A percentile compares a stretch with the other conserved stretches of the same genome.
phyloP scores from a whole-genome alignment of 2,329 filamentous ascomycete species.

The Colletotrichum tropicicola region DNA sequence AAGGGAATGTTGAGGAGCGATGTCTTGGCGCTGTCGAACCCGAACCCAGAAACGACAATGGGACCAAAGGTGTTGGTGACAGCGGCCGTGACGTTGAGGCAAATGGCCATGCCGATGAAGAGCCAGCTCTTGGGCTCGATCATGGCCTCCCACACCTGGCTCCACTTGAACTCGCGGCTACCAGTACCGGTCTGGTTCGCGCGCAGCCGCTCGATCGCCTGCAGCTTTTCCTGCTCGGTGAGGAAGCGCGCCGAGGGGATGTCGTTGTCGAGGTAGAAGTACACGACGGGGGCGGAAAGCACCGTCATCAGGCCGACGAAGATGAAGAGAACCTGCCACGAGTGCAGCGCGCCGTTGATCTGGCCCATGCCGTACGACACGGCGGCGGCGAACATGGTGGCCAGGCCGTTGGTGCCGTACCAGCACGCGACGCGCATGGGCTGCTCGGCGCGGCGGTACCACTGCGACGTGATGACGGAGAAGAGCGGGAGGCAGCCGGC shows the following conservation, averaged over 20 bases:
- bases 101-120: constrained; percentile 67
- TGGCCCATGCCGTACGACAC: constrained; percentile 67
- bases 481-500: constrained; percentile 52
- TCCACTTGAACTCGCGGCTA: constrained; percentile 73
- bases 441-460: constrained; percentile 64
- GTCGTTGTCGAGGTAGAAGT: constrained; percentile 68
- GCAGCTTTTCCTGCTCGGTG: constrained; percentile 70
- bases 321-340: constrained; percentile 64
- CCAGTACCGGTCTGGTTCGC: constrained; percentile 81
- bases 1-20: constrained; percentile 75
- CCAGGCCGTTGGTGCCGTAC: constrained; percentile 70
- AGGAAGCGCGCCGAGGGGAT: constrained; percentile 64
- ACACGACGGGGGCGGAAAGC: constrained; percentile 64
- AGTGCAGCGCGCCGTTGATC: constrained; percentile 46
- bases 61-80: constrained; percentile 74
- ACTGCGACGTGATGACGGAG: constrained; percentile 56
- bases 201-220: constrained; percentile 76
- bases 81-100: constrained; percentile 70
- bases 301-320: constrained; percentile 70
- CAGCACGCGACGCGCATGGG: constrained; percentile 71
- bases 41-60: constrained; percentile 68
- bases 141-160: constrained; percentile 66
- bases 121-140: constrained; percentile 64
- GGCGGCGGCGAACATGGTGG: constrained; percentile 64
- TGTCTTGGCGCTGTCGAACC: constrained; percentile 65